phyloP scores from a whole-genome alignment of 345 rosid genomes.

The Hypericum perforatum region DNA sequence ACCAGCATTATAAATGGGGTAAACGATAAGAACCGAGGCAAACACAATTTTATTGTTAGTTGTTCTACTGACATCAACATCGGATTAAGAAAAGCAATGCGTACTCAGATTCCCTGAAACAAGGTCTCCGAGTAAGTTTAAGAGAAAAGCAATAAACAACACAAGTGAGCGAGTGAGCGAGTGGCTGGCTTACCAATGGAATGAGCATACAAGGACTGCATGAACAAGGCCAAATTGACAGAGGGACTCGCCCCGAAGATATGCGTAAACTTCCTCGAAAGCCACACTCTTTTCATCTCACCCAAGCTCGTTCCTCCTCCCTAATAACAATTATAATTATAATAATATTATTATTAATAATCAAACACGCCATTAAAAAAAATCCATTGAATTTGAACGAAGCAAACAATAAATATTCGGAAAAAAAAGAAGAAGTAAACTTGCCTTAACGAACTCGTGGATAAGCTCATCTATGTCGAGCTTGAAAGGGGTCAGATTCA shows the following conservation, averaged over 20 bases:
- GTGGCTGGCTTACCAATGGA: constrained; percentile 29
- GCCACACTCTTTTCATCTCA: constrained; percentile 64
- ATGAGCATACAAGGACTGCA: constrained; percentile 64
- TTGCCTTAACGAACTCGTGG: constrained; percentile 35
- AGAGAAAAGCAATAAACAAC: neutral
- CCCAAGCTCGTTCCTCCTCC: constrained; percentile 29
- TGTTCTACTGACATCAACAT: no score
- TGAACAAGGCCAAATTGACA: constrained; percentile 38
- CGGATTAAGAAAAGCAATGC: no score
- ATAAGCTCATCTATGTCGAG: constrained; percentile 55
- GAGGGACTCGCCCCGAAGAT: constrained; percentile 49
- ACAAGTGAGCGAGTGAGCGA: neutral
- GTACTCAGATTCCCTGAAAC: no score
- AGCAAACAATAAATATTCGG: neutral
- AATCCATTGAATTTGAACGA: neutral
- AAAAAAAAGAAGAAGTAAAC: neutral
- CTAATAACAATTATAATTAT: no score
- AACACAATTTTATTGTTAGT: no score
- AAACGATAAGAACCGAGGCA: no score
- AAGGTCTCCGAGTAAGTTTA: neutral
- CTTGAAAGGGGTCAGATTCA: constrained; percentile 40
- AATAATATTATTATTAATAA: no score
- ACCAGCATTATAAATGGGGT: no score
- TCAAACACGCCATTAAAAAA: neutral
- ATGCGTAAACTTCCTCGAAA: constrained; percentile 44